Base-by-base conservation (phyloP, 2,329 filamentous ascomycete genomes). In the Sporothrix inflata region DNA sequence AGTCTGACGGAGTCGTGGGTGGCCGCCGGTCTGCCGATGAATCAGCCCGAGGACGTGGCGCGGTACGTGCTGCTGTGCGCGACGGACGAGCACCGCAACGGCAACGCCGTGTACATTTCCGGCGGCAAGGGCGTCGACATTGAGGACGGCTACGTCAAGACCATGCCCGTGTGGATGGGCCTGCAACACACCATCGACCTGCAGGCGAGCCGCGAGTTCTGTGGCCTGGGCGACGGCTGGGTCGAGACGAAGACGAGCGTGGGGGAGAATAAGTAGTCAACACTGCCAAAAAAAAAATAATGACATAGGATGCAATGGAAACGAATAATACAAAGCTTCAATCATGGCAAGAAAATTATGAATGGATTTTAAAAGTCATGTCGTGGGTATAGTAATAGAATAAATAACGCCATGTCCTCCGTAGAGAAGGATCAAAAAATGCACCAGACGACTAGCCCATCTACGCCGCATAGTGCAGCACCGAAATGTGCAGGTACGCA, bases 41-140 rank as follows among this genome's bases (percentile, higher is more conserved):
- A 85, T 73, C 80, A 79, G 0, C 79, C 82, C 0, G 78, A 79
- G n/a, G 79, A 81, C 27, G 84, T 85, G 14, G 84, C 82, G 0
- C 77, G 78, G n/a, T 77, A 79, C 5, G 82, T 85, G 68, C 77
- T 82, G 11, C 76, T 80, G 69, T 80, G 81, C 21, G 80, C 81
- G 2, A 76, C 79, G 2, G 79, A 84, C 76, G 70, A 73, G 6
- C 75, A 72, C 4, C 72, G 77, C 19, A 79, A 78, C 57, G 78
- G 77, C 9, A 77, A 72, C 21, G 76, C 77, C 0, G 74, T 79
- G 4, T 77, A 76, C 30, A 76, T 78, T 12, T 69, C 75, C 0
- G 77, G 78, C 0, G 78, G 78, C 0, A 72, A 74, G 14, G 77
- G 74, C 16, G 77, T 76, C 49, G 78, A 79, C 49, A 77, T 75